These are phyloP conservation scores for Botrytis fabae DNA, from an alignment of 2,329 filamentous ascomycete genomes.

Conservation along the genomic window DNA sequence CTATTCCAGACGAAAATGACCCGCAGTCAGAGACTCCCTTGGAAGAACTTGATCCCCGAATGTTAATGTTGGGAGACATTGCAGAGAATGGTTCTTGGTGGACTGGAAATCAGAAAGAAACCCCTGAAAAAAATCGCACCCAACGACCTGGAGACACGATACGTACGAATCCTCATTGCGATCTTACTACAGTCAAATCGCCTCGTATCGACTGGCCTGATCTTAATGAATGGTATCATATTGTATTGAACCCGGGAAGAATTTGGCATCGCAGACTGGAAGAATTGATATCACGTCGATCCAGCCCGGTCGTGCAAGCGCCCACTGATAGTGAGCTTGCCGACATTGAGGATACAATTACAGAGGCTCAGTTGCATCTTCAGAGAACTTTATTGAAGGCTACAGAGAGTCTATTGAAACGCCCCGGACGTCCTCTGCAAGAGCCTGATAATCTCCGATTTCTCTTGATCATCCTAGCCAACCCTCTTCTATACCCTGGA, in stretches of 20 bases:
- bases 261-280: constrained; percentile 64
- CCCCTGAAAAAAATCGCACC: constrained; percentile 39
- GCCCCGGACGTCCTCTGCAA: constrained; percentile 69
- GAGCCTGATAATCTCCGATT: constrained; percentile 73
- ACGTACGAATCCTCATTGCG: constrained; percentile 27
- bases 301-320: constrained; percentile 26
- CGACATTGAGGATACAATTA: constrained; percentile 53
- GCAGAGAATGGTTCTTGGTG: constrained; percentile 84
- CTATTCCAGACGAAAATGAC: constrained; percentile 39
- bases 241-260: constrained; percentile 65
- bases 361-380: constrained; percentile 66
- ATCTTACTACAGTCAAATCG: constrained; percentile 57
- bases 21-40: constrained; percentile 41
- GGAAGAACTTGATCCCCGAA: constrained; percentile 71
- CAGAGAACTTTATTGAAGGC: constrained; percentile 73
- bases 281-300: constrained; percentile 46
- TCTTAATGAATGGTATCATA: constrained; percentile 72
- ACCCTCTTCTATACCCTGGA: constrained; percentile 68
- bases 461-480: constrained; percentile 74
- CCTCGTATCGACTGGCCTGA: constrained; percentile 75
- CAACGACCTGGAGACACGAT: constrained; percentile 32
- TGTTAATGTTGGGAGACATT: constrained; percentile 71
- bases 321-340: constrained; percentile 37
- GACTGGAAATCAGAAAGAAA: constrained; percentile 58
- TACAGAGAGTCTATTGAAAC: constrained; percentile 75